Base-by-base conservation (phyloP, 331 rosid species). In the Dryas integrifolia region DNA sequence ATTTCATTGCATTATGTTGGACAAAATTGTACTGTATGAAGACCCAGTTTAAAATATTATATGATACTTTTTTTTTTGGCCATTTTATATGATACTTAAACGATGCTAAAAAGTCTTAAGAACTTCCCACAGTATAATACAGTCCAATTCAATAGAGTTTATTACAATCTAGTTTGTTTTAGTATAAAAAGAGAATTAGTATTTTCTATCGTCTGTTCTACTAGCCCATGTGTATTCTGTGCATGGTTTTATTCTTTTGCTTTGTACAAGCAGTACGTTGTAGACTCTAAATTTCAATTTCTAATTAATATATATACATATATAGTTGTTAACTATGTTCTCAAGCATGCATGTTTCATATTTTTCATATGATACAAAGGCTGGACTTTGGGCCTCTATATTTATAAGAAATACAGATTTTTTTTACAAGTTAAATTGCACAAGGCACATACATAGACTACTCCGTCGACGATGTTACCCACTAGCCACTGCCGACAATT, bases 311-410 rank as follows among this genome's bases (percentile, higher is more conserved):
- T 30, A 30, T 11, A 16, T n/a, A 44, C 2, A 44, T 8, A 44
- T 5, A n/a, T 16, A 53, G 26, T 5, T 59, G 15, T 13, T 14
- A 6, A 38, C 3, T 5, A 12, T 7, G 7, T 59, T 40, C 35
- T 67, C 72, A 67, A 49, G 26, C 65, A 21, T 18, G 51, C 65
- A 21, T 18, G 51, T 11, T 53, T 2, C 64, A 53, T 69, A 18
- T 6, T 9, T 5, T 18, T 24, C 74, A 18, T 41, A 7, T 26
- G 43, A 40, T 6, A 18, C 9, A 49, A 26, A 15, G 65, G n/a
- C 65, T 59, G 44, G 5, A 2, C 1, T 39, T 12, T 15, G 6
- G n/a, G 49, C 67, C 40, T 41, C 67, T 15, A 16, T 40, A n/a
- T 30, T 30, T 30, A 30, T 11, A 1, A 58, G 7, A 52, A 9